phyloP scores from a whole-genome alignment of 192 early-diverging fungal genomes.

The Allomyces macrogynus region DNA sequence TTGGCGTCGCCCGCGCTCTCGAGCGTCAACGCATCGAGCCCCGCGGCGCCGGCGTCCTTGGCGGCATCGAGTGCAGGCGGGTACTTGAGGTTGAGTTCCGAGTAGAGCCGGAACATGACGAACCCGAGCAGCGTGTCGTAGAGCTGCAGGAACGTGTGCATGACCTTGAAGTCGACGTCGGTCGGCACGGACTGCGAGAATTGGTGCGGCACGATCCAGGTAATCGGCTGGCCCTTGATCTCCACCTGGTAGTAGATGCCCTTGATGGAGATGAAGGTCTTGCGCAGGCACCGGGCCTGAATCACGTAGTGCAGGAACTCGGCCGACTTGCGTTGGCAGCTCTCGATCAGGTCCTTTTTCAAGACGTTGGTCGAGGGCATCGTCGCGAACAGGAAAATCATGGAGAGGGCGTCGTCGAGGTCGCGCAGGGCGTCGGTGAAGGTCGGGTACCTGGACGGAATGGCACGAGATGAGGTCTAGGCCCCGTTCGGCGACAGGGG shows the following conservation, averaged over 20 bases:
- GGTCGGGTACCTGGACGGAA: slow-evolving; percentile 54
- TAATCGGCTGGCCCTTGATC: slow-evolving; percentile 77
- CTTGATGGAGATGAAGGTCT: slow-evolving; percentile 92
- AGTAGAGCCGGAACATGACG: slow-evolving; percentile 84
- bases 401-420: slow-evolving; percentile 92
- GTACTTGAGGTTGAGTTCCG: slow-evolving; percentile 69
- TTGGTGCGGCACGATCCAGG: slow-evolving; percentile 90
- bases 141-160: slow-evolving; percentile 92
- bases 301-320: slow-evolving; percentile 92
- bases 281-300: slow-evolving; percentile 52
- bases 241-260: slow-evolving; percentile 99
- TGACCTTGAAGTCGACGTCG: slow-evolving; percentile 91
- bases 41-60: slow-evolving; percentile 37
- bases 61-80: slow-evolving; percentile 62
- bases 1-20: slow-evolving; percentile 21
- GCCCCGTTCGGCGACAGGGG: background rate
- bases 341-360: slow-evolving; percentile 33
- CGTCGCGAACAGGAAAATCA: slow-evolving; percentile 81
- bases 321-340: slow-evolving; percentile 60
- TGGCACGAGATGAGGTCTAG: too few species aligned
- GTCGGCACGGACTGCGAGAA: slow-evolving; percentile 72
- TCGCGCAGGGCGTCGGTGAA: slow-evolving; percentile 85
- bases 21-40: slow-evolving; percentile 43
- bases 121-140: slow-evolving; percentile 83
- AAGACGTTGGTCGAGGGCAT: slow-evolving; percentile 55